These are phyloP conservation scores for Diaporthe ilicicola DNA, from an alignment of 2,329 filamentous ascomycete genomes.

Conservation along the genomic window DNA sequence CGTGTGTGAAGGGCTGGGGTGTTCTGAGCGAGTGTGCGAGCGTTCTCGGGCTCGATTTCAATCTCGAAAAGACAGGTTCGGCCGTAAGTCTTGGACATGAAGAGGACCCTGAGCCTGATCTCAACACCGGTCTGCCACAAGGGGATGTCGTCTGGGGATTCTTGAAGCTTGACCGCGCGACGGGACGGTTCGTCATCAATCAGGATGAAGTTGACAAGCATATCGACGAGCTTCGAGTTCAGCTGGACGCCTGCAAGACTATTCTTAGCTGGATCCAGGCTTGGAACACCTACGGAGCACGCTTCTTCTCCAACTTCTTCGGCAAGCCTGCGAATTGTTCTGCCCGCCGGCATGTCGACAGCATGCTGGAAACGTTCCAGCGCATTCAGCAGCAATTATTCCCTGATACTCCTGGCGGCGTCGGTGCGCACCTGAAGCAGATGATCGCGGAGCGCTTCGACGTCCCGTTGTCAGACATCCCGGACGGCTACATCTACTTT, in stretches of 20 bases:
- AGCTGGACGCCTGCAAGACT: constrained; percentile 61
- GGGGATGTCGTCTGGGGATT: constrained; percentile 69
- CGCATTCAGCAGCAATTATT: constrained; percentile 63
- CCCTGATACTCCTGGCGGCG: constrained; percentile 39
- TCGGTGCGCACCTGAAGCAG: constrained; percentile 53
- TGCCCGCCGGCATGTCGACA: constrained; percentile 62
- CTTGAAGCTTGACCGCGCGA: constrained; percentile 56
- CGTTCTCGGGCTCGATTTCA: constrained; percentile 63
- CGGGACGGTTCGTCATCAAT: constrained; percentile 64
- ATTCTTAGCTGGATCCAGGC: constrained; percentile 67
- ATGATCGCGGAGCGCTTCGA: constrained; percentile 59
- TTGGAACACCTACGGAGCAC: constrained; percentile 65
- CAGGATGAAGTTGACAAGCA: constrained; percentile 63
- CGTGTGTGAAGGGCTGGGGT: constrained; percentile 60
- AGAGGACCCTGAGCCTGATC: neutral
- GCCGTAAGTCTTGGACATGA: constrained; percentile 45
- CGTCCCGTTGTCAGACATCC: constrained; percentile 43
- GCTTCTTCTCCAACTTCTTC: constrained; percentile 67
- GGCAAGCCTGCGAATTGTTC: constrained; percentile 63
- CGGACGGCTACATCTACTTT: constrained; percentile 52
- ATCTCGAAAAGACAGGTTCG: constrained; percentile 65
- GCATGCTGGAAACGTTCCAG: constrained; percentile 59
- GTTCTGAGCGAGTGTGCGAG: constrained; percentile 59
- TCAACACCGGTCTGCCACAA: constrained; percentile 49
- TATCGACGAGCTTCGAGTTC: constrained; percentile 62